phyloP scores from a whole-genome alignment of 306 rosid species.

The Acacia confusa region DNA sequence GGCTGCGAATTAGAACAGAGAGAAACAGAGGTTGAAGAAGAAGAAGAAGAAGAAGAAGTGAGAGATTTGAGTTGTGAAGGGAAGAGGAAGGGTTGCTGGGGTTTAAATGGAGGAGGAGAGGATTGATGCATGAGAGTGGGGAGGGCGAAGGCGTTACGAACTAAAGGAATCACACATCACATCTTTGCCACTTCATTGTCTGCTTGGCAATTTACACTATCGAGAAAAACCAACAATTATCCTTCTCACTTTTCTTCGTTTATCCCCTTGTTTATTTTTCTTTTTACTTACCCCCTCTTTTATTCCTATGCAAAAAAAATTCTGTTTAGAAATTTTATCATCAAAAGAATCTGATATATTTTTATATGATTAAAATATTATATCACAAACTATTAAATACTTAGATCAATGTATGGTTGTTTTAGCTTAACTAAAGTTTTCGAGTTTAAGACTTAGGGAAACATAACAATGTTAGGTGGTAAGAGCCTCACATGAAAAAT shows the following conservation, averaged over 20 bases:
- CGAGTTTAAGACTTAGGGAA: too few species aligned
- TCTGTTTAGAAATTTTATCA: too few species aligned
- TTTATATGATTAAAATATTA: too few species aligned
- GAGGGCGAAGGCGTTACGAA: slow-evolving; percentile 27
- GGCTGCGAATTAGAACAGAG: background rate
- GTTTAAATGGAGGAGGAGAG: slow-evolving; percentile 1
- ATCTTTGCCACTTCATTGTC: slow-evolving; percentile 33
- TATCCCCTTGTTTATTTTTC: background rate
- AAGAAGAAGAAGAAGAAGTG: too few species aligned
- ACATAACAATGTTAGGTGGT: too few species aligned
- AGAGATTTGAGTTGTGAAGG: background rate
- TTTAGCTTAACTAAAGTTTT: too few species aligned
- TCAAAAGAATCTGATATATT: too few species aligned
- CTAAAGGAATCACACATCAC: slow-evolving; percentile 20
- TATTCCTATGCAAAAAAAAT: too few species aligned
- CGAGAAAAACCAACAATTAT: slow-evolving; percentile 18
- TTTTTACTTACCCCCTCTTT: background rate
- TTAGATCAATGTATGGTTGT: too few species aligned
- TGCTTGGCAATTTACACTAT: slow-evolving; percentile 39
- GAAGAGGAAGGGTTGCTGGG: background rate
- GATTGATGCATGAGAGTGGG: background rate
- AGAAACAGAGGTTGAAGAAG: background rate
- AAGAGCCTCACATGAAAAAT: too few species aligned
- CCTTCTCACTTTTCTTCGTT: background rate
- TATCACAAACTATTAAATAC: too few species aligned